Conservation (phyloP, 169 alveolate genomes). For the Cryptosporidium bovis region DNA sequence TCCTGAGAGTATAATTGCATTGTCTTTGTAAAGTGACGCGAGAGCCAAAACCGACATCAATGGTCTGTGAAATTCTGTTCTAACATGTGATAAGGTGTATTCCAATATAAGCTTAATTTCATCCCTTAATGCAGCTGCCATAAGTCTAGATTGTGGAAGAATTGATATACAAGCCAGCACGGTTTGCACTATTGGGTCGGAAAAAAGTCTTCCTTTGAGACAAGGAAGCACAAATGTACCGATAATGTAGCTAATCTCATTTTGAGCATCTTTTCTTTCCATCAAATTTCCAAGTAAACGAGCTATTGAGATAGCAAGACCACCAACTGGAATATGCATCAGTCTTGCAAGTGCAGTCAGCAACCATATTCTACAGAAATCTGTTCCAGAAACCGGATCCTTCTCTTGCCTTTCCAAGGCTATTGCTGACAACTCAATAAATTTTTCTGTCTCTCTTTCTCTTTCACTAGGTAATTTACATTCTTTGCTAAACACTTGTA, state of each 20-base stretch:
- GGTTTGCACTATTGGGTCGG: slow-evolving; percentile 73
- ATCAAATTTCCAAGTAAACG: slow-evolving; percentile 41
- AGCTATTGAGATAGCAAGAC: slow-evolving; percentile 56
- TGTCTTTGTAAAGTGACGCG: slow-evolving; percentile 28
- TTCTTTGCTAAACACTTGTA: slow-evolving; percentile 24
- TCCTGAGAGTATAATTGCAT: slow-evolving; percentile 64
- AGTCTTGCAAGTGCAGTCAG: slow-evolving; percentile 49
- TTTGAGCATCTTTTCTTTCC: slow-evolving; percentile 40
- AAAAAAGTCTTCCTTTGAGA: slow-evolving; percentile 50
- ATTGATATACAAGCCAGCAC: slow-evolving; percentile 58
- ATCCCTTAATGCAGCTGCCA: slow-evolving; percentile 46
- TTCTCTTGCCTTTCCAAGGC: slow-evolving; percentile 62
- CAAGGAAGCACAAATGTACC: slow-evolving; percentile 54
- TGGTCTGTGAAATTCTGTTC: slow-evolving; percentile 72
- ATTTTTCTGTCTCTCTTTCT: slow-evolving; percentile 66
- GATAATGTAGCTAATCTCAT: slow-evolving; percentile 46
- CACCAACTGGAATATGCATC: slow-evolving; percentile 67
- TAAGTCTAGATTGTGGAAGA: slow-evolving; percentile 29
- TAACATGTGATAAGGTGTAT: slow-evolving; percentile 33
- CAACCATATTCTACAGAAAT: slow-evolving; percentile 55
- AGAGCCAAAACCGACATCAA: slow-evolving; percentile 50
- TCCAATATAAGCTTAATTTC: slow-evolving; percentile 44
- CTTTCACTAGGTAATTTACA: slow-evolving; percentile 39
- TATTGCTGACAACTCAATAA: slow-evolving; percentile 36
- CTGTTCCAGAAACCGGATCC: neutral